Conservation (phyloP, 305 asterid species). For the Petunia hybrid region DNA sequence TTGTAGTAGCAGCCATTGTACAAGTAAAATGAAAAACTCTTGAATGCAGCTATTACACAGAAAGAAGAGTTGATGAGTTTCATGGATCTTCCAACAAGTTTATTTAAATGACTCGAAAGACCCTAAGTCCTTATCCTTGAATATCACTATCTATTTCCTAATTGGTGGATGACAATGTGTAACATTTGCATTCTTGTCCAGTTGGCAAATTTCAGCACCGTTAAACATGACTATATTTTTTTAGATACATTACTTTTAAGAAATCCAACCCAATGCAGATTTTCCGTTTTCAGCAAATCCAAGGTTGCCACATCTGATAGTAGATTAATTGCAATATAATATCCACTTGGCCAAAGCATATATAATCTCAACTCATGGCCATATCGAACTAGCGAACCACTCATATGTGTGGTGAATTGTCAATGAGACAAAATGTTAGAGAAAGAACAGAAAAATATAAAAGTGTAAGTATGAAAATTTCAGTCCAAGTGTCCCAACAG, state of each 20-base stretch:
- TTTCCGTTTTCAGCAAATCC: background rate
- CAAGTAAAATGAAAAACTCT: background rate
- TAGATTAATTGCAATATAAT: slow-evolving; percentile 9
- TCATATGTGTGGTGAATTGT: background rate
- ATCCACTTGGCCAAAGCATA: background rate
- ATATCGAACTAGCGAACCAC: background rate
- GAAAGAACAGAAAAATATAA: background rate
- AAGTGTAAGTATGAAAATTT: background rate
- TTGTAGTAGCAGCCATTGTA: slow-evolving; percentile 34
- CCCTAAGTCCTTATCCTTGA: background rate
- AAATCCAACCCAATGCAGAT: background rate
- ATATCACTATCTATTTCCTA: background rate
- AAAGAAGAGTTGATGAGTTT: slow-evolving; percentile 17
- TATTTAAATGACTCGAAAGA: background rate
- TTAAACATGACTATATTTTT: background rate
- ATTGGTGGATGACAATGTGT: background rate
- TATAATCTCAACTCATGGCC: background rate
- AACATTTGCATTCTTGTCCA: background rate
- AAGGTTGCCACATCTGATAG: background rate
- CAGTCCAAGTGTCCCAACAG: background rate
- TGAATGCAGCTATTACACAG: background rate
- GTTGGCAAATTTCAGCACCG: slow-evolving; percentile 11
- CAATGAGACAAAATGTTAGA: background rate
- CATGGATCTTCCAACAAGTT: background rate
- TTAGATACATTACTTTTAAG: background rate